Base-by-base conservation (phyloP, 257 asterid genomes). In the Solanum habrochaites region DNA sequence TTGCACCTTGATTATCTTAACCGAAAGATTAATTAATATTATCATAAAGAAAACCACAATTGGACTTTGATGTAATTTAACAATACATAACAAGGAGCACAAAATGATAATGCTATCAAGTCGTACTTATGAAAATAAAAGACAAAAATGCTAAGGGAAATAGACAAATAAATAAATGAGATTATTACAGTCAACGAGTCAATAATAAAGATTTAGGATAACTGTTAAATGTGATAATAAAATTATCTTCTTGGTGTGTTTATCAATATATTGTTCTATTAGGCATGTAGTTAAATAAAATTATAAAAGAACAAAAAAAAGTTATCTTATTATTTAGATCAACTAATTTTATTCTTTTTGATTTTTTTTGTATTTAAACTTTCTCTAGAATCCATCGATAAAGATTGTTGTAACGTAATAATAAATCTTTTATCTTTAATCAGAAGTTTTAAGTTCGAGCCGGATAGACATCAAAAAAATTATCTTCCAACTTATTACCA, bases 371-470 rank as follows among this genome's bases (percentile, higher is more conserved):
- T 4, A 15, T 20, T 32, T 3, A 15, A 18, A 71, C 42, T 70
- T 70, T 70, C 77, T 70, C 25, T 31, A 31, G 2, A 20, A 56
- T 2, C 1, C 11, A 56, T 25, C 25, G 2, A 52, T 2, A 18
- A 18, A 10, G 8, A 20, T 56, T 20, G 66, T 8, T 2, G 5
- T 20, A 0, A 0, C 7, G 0, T 7, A 25, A 56, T 20, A 8
- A 56, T 0, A 20, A 8, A 1, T 56, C 0, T 0, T 56, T 7
- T 2, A 56, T 56, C 0, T 2, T 20, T 56, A 20, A 9, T 20
- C 0, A 20, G 0, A 20, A 1, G 0, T 56, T 20, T 56, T 8
- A 0, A 0, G 2, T 20, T 20, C 2, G 0, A 56, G 0, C 20
- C 11, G 1, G 4, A 32, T 32, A 32, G 3, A 31, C 3, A 32